A percentile compares a stretch with the other conserved stretches of the same genome.
These are phyloP conservation scores for Suhomyces prunicola DNA, from an alignment of 805 yeast species.

Conservation along the genomic window DNA sequence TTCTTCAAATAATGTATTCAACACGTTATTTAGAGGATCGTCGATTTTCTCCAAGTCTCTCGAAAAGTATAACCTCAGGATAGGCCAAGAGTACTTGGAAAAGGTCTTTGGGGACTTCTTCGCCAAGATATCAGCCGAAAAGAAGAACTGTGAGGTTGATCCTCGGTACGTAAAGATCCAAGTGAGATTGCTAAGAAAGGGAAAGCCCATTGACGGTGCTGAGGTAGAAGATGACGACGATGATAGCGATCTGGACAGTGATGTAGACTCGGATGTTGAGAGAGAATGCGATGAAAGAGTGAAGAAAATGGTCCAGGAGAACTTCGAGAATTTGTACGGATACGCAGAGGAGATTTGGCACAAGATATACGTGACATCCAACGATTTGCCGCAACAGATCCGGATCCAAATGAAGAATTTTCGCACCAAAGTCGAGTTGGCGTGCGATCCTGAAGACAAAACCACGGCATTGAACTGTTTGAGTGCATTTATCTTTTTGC, in stretches of 20 bases:
- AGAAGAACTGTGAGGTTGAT: conserved; percentile 74
- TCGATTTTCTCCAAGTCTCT: conserved; percentile 77
- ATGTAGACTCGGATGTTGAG: conserved; percentile 30
- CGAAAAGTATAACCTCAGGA: conserved; percentile 70
- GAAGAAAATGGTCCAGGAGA: conserved; percentile 39
- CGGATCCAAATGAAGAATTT: conserved; percentile 61
- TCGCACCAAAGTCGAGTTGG: conserved; percentile 61
- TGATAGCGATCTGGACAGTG: conserved; percentile 18
- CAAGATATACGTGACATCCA: conserved; percentile 59
- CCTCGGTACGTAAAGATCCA: conserved; percentile 54
- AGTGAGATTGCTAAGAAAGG: conserved; percentile 25
- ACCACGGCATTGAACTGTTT: conserved; percentile 64
- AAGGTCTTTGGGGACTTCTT: conserved; percentile 71
- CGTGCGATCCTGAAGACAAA: conserved; percentile 54
- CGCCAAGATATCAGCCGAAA: conserved; percentile 46
- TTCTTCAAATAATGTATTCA: conserved; percentile 33
- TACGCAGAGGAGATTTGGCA: conserved; percentile 65
- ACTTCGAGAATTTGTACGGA: conserved; percentile 46
- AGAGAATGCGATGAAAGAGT: conserved; percentile 31
- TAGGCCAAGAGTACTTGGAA: conserved; percentile 78
- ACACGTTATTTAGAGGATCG: conserved; percentile 70
- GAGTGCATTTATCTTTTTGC: conserved; percentile 76
- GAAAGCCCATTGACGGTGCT: conserved; percentile 19
- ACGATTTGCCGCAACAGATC: conserved; percentile 70
- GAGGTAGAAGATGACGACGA: conserved; percentile 16